These are phyloP conservation scores for Boletus huronensis DNA, from an alignment of 768 basidiomycete genomes.

Conservation along the genomic window DNA sequence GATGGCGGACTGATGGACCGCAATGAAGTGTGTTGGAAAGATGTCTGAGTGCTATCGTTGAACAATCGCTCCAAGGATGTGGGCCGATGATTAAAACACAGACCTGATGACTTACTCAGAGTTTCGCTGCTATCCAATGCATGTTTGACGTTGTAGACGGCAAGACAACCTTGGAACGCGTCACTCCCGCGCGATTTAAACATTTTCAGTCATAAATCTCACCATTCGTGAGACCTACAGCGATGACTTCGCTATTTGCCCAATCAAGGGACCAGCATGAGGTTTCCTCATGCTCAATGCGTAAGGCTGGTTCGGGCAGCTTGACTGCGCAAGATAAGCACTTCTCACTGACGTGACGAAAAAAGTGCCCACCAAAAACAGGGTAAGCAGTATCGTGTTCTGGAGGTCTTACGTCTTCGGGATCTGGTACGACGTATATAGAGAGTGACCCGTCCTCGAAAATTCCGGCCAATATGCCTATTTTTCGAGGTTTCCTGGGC, in stretches of 20 bases:
- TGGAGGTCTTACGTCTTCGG: conserved; percentile 43
- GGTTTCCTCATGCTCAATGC: conserved; percentile 72
- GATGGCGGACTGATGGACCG: conserved; percentile 76
- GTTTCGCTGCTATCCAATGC: conserved; percentile 35
- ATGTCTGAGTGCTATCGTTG: conserved; percentile 30
- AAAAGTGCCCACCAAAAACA: conserved; percentile 45
- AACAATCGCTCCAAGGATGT: not conserved
- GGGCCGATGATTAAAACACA: not conserved
- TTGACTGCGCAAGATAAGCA: conserved; percentile 40
- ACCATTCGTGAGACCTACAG: conserved; percentile 86
- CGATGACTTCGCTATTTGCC: conserved; percentile 81
- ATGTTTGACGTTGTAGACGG: conserved; percentile 52
- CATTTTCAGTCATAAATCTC: not conserved
- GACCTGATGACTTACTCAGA: conserved; percentile 26
- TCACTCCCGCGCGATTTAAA: not conserved
- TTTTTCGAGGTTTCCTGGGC: conserved; percentile 44
- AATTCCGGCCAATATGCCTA: conserved; percentile 81
- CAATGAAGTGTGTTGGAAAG: conserved; percentile 69
- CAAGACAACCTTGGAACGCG: conserved; percentile 45
- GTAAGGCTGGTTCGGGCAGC: conserved; percentile 59
- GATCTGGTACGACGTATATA: conserved; percentile 78
- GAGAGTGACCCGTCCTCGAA: conserved; percentile 87
- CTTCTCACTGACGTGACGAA: not conserved
- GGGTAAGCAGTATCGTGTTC: conserved; percentile 34
- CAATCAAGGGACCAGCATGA: conserved; percentile 83